Evolutionary conservation across 805 yeast species (phyloP).

Genomic region (Myxozyma lipomycoides): DNA sequence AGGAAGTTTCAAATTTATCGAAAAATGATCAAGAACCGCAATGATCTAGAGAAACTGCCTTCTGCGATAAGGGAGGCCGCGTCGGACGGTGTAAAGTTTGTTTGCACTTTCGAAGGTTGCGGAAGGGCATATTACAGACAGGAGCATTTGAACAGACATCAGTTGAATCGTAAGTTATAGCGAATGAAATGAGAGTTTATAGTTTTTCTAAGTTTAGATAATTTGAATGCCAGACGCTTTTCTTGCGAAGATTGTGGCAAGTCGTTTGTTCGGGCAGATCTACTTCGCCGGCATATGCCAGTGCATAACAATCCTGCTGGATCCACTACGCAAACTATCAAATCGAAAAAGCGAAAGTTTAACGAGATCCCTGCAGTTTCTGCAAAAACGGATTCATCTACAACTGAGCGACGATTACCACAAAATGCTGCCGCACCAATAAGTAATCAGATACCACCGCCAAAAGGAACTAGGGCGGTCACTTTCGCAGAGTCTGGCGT

Average conservation of each 20-base stretch:
- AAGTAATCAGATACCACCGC: too few species aligned
- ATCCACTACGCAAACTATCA: background rate
- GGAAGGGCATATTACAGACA: conserved; percentile 29
- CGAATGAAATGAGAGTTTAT: background rate
- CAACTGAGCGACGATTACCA: background rate
- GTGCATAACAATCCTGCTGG: conserved; percentile 3
- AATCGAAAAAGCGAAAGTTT: background rate
- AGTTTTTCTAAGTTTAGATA: conserved; percentile 23
- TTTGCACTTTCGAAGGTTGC: conserved; percentile 26
- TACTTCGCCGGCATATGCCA: conserved; percentile 20
- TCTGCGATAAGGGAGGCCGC: too few species aligned
- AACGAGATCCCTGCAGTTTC: conserved; percentile 1
- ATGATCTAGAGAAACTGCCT: too few species aligned
- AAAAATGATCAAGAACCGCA: too few species aligned
- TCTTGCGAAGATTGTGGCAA: conserved; percentile 24
- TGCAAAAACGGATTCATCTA: background rate
- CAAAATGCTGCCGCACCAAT: too few species aligned
- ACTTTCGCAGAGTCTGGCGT: too few species aligned
- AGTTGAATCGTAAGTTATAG: conserved; percentile 29
- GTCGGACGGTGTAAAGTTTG: too few species aligned
- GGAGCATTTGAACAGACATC: conserved; percentile 32
- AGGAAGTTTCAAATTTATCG: too few species aligned
- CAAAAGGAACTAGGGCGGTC: too few species aligned
- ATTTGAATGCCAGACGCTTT: conserved; percentile 32
- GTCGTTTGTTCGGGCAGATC: conserved; percentile 22